Evolutionary conservation across 164 flowering plant genomes (phyloP), one percentile per base, ranked within the genome.

Genomic region (Umbellularia californica): DNA sequence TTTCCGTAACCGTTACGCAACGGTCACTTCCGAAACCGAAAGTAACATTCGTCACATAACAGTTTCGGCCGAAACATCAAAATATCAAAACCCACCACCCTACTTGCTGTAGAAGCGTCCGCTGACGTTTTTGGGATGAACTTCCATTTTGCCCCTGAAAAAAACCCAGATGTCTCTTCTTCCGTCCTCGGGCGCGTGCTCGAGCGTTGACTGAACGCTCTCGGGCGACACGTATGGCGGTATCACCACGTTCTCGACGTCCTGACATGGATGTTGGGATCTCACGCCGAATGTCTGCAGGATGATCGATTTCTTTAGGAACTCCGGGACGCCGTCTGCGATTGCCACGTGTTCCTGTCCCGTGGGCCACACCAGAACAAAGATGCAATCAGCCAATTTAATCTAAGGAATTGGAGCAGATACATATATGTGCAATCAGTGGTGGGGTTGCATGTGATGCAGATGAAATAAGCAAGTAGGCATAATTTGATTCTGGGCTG

Each of bases 81-180:
- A 41, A 5, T 6, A 35, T 35, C 9, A 35, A 35, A 35, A 35
- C 47, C 10, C 47, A 7, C 9, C 47, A 41, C 9, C 47, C 2
- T 63, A 93, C 99, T 84, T 95, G 98, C 97, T 85, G 88, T 95
- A 95, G 72, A 84, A 91, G 17, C 89, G 87, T 2, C 99, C 98
- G 78, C 97, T 93, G 73, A 95, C 71, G 80, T 95, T 93, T 75
- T 95, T 95, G 27, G 99, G 99, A 65, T 95, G 88, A 19, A 93
- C 85, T 76, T 95, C 99, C 97, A 95, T 95, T 80, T 95, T 95
- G 25, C 99, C 99, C 70, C 99, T 76, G 87, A 95, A 95, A 72
- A 93, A 95, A 7, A 79, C 97, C 83, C 85, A 86, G 19, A 95
- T 92, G 63, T 93, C 96, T 51, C 98, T 83, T 66, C 76, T 75